These are phyloP conservation scores for Hymenoscyphus repandus DNA, from an alignment of 2,329 filamentous ascomycete genomes.

Conservation along the genomic window DNA sequence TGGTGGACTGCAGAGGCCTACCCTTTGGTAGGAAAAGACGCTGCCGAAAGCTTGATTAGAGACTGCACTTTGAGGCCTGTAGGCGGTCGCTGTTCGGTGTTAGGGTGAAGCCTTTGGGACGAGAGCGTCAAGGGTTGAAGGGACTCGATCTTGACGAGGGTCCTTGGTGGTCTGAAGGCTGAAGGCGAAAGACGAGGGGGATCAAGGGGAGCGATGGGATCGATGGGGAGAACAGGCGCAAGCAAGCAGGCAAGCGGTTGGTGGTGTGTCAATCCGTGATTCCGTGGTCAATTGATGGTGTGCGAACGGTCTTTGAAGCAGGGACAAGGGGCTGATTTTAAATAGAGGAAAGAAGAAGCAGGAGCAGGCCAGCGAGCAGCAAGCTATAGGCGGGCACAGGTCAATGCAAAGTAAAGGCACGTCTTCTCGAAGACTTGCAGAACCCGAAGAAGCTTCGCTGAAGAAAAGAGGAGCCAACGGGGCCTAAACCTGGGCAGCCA, in stretches of 20 bases:
- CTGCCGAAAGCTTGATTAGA: constrained; percentile 19
- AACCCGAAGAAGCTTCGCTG: neutral
- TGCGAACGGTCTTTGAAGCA: neutral
- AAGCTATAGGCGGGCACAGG: too few species aligned
- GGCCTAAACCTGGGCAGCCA: too few species aligned
- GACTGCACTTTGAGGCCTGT: too few species aligned
- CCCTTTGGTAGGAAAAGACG: constrained; percentile 1
- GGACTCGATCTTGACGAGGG: neutral
- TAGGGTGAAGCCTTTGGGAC: neutral
- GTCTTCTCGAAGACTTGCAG: neutral
- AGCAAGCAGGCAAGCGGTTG: neutral
- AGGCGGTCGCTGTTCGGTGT: neutral
- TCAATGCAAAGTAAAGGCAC: too few species aligned
- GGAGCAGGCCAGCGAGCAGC: constrained; percentile 1
- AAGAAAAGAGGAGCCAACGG: neutral
- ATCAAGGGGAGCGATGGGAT: neutral
- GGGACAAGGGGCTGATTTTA: constrained; percentile 3
- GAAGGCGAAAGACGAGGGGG: neutral
- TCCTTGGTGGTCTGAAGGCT: neutral
- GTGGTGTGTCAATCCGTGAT: neutral
- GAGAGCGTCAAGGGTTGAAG: neutral
- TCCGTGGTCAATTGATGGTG: neutral
- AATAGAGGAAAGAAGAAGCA: neutral
- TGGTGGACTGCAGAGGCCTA: constrained; percentile 10
- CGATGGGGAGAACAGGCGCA: neutral